Base-by-base conservation (phyloP, 192 early-diverging fungal species). In the Spizellomyces punctatus region DNA sequence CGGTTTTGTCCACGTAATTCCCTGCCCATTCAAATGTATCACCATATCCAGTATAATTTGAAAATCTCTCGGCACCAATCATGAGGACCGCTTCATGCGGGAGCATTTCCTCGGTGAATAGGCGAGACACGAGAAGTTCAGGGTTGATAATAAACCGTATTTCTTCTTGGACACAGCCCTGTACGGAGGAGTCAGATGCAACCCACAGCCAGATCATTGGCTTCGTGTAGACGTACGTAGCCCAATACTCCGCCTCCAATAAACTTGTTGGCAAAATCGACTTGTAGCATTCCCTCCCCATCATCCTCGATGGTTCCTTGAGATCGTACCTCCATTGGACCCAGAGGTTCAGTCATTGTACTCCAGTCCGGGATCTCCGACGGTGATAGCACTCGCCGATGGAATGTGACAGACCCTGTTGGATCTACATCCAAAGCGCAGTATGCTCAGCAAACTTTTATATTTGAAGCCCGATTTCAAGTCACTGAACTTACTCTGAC, bases 161-260 rank as follows among this genome's bases (percentile, higher is more conserved):
- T 58, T 85, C 83, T 55, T 85, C 83, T 63, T 85, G 83, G 3
- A 85, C 83, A 21, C 71, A 67, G 12, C 83, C 83, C 67, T 76
- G 65, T 27, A 48, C 17, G 19, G 60, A 41, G 0, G 47, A 58
- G 22, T 17, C 14, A 75, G n/a, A 14, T 74, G 6, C 75, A 5
- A 19, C 17, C 50, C 12, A 4, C 12, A 54, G 50, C 50, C 50
- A 54, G 50, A 54, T n/a, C 50, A 54, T 21, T 10, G 50, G 49
- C 10, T 22, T 54, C 62, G 47, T 4, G 41, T n/a, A 36, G 41
- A 19, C 49, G 44, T 63, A 78, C 77, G 43, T 76, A 54, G 16
- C 70, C 64, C 36, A 79, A 56, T 2, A 67, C 66, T 27, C 67
- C 78, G 72, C 83, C 83, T 8, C 83, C 83, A 43, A 85, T 81